phyloP scores from a whole-genome alignment of 495 filamentous ascomycete genomes.

The Parmelia sp. region DNA sequence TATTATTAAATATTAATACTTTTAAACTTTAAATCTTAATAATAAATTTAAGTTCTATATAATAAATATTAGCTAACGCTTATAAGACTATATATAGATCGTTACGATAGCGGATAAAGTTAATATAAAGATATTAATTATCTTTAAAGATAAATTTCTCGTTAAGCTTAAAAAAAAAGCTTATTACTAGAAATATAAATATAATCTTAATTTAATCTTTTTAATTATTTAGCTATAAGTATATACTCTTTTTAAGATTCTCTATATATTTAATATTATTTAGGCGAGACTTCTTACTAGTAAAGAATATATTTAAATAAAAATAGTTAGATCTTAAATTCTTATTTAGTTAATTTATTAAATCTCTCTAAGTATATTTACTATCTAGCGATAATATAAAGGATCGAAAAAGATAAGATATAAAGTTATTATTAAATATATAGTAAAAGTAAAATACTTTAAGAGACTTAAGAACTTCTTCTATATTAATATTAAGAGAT shows the following conservation, averaged over 20 bases:
- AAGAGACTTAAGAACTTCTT: not conserved
- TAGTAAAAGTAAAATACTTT: not conserved
- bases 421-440: constrained; percentile 3
- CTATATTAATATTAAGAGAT: not conserved
- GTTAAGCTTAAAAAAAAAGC: constrained; percentile 11
- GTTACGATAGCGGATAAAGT: constrained; percentile 7
- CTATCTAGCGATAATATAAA: constrained; percentile 3
- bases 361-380: not conserved
- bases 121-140: not conserved
- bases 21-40: not conserved
- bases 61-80: not conserved
- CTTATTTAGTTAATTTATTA: constrained; percentile 1
- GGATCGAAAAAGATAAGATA: not conserved
- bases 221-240: not conserved
- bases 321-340: constrained; percentile 10
- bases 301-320: not conserved
- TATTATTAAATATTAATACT: not conserved
- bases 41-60: constrained; percentile 5
- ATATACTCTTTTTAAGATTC: not conserved
- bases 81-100: not conserved
- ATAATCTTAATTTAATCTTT: not conserved
- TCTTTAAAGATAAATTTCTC: not conserved
- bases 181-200: constrained; percentile 4
- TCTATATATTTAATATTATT: constrained; percentile 3
- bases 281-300: not conserved